These are phyloP conservation scores for Amanita fuliginea DNA, from an alignment of 768 basidiomycete genomes.

Conservation along the genomic window DNA sequence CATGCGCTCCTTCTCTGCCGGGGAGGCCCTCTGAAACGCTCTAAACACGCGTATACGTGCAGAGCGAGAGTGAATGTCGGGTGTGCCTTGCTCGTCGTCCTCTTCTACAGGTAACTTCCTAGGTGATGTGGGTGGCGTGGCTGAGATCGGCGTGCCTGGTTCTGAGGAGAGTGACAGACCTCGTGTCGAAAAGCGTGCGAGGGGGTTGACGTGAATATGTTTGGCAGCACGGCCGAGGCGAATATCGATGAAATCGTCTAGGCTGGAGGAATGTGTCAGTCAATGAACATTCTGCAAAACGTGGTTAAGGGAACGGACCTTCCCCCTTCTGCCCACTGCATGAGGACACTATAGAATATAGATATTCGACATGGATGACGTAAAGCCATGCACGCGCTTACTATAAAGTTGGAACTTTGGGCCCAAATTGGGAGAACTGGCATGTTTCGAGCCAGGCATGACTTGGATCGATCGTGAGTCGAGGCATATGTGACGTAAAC, in stretches of 20 bases:
- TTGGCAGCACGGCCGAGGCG: slow-evolving; percentile 55
- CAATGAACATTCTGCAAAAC: slow-evolving; percentile 1
- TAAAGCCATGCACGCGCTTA: slow-evolving; percentile 22
- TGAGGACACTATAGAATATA: slow-evolving; percentile 47
- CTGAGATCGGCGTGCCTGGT: slow-evolving; percentile 13
- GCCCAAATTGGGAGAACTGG: slow-evolving; percentile 84
- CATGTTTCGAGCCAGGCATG: slow-evolving; percentile 87
- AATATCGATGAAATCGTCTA: slow-evolving; percentile 79
- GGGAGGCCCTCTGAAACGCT: slow-evolving; percentile 51
- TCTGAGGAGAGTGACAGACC: slow-evolving; percentile 9
- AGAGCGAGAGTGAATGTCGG: slow-evolving; percentile 42
- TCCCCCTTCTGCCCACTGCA: slow-evolving; percentile 93
- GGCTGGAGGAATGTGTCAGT: slow-evolving; percentile 22
- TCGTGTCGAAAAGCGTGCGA: slow-evolving; percentile 15
- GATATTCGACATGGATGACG: background rate
- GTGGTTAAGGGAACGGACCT: slow-evolving; percentile 23
- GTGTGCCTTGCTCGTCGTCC: background rate
- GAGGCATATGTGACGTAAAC: background rate
- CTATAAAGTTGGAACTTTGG: slow-evolving; percentile 82
- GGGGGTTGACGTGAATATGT: slow-evolving; percentile 34
- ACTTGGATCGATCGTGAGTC: slow-evolving; percentile 16
- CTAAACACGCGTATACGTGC: slow-evolving; percentile 72
- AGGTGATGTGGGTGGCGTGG: slow-evolving; percentile 9
- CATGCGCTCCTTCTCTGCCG: slow-evolving; percentile 52
- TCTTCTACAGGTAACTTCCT: slow-evolving; percentile 7